phyloP scores from a whole-genome alignment of 441 rosid species.

The Corymbia calophylla region DNA sequence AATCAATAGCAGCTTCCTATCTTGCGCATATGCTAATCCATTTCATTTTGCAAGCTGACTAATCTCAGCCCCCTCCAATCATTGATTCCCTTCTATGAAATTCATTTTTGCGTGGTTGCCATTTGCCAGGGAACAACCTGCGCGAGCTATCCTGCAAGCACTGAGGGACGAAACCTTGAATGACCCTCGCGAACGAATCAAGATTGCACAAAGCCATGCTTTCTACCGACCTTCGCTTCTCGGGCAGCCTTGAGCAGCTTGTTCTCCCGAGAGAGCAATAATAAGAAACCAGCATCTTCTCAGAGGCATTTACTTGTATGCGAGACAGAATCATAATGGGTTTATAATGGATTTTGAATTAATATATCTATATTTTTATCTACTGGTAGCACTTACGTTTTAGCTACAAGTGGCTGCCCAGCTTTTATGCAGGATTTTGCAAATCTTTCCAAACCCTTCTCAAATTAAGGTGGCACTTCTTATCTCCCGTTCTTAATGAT shows the following conservation, averaged over 20 bases:
- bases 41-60: neutral
- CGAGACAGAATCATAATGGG: neutral
- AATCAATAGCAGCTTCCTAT: neutral
- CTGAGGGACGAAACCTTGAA: slow-evolving; percentile 88
- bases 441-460: neutral
- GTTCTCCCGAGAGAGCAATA: neutral
- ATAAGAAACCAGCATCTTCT: neutral
- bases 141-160: slow-evolving; percentile 86
- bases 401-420: neutral
- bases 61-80: neutral
- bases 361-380: neutral
- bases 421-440: neutral
- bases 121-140: slow-evolving; percentile 57
- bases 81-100: neutral
- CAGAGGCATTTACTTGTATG: neutral
- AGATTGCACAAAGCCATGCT: slow-evolving; percentile 92
- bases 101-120: neutral
- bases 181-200: slow-evolving; percentile 91
- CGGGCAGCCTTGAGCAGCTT: slow-evolving; percentile 53
- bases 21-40: neutral
- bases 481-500: neutral
- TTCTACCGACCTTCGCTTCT: slow-evolving; percentile 95
- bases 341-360: neutral
- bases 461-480: neutral
- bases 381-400: neutral